Evolutionary conservation across 225 moss, liverwort and hornwort species (phyloP).

Genomic region (Neckera pumila): DNA sequence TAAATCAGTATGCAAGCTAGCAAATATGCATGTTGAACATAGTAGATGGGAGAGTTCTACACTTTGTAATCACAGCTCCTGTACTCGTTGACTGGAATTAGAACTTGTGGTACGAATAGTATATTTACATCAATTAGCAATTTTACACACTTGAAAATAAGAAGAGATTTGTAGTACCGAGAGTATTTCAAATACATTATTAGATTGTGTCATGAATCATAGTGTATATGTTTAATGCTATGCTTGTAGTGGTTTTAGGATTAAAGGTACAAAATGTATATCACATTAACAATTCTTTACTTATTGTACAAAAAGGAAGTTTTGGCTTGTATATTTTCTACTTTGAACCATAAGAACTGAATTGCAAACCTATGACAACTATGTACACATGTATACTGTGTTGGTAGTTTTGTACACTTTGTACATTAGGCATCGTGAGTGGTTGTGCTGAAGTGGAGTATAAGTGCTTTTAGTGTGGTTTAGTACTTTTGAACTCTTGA

Average conservation of each 20-base stretch:
- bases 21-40: not conserved
- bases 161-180: not conserved
- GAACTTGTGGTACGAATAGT: not conserved
- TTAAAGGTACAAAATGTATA: not conserved
- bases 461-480: too few species aligned
- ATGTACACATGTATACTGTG: too few species aligned
- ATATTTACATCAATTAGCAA: not conserved
- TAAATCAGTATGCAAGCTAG: too few species aligned
- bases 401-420: too few species aligned
- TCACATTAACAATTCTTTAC: not conserved
- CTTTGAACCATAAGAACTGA: too few species aligned
- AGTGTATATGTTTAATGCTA: not conserved
- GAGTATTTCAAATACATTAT: not conserved
- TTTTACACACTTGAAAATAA: not conserved
- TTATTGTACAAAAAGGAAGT: not conserved
- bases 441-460: too few species aligned
- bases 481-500: too few species aligned
- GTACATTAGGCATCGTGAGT: too few species aligned
- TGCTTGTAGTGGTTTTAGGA: not conserved
- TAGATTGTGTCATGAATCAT: not conserved
- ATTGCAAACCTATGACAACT: too few species aligned
- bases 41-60: too few species aligned
- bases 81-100: accelerated
- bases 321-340: too few species aligned
- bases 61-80: not conserved